Percentiles rank a stretch among this genome's conserved stretches.
Conservation (phyloP, 441 rosid species). For the Adansonia madagascariensis region DNA sequence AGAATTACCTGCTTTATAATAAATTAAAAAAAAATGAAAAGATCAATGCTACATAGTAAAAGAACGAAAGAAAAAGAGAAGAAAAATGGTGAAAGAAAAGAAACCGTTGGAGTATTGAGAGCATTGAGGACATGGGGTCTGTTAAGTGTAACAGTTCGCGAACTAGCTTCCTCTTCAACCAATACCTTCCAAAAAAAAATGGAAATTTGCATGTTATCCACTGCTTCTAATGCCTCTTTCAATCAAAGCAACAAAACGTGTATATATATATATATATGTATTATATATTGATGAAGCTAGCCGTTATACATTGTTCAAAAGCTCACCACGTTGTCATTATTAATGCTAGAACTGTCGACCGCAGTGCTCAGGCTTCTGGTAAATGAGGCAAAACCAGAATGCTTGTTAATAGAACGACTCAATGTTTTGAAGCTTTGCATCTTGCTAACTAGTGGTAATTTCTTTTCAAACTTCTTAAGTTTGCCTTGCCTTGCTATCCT, state of each 20-base stretch:
- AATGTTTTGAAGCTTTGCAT: constrained; percentile 18
- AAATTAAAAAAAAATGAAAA: not conserved
- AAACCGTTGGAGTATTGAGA: constrained; percentile 27
- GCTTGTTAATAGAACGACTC: not conserved
- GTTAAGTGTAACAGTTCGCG: constrained; percentile 32
- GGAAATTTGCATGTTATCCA: not conserved
- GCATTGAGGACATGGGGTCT: constrained; percentile 33
- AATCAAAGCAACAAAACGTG: not conserved
- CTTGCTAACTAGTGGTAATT: not conserved
- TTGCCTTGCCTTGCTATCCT: not conserved
- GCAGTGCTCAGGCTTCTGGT: constrained; percentile 2
- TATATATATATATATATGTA: too few species aligned
- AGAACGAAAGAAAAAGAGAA: not conserved
- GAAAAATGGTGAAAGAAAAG: not conserved
- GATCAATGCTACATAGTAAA: not conserved
- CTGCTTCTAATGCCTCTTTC: not conserved
- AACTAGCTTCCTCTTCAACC: constrained; percentile 28
- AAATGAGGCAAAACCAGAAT: not conserved
- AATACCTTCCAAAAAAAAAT: constrained; percentile 16
- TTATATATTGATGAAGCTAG: too few species aligned
- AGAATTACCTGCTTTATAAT: constrained; percentile 14
- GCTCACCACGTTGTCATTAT: constrained; percentile 15
- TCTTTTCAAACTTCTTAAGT: not conserved
- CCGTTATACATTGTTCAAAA: not conserved
- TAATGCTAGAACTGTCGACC: not conserved